Conservation (phyloP, 768 basidiomycete species). For the Suillus discolor region DNA sequence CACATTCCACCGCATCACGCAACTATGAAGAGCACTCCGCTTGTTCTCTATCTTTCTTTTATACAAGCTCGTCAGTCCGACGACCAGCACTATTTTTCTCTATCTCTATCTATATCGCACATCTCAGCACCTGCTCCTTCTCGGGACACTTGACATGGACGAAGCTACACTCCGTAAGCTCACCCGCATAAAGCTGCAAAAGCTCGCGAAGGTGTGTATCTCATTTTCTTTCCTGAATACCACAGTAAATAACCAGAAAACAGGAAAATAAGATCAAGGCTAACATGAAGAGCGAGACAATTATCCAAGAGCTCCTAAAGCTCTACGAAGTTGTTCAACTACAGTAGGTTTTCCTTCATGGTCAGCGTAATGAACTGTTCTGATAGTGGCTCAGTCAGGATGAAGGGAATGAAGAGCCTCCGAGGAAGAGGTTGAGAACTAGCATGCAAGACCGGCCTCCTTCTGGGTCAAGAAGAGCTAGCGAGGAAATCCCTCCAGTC, state of each 20-base stretch:
- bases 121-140: background rate
- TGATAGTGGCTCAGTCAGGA: constrained; percentile 15
- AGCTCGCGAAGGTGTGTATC: constrained; percentile 26
- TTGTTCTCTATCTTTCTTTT: background rate
- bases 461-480: background rate
- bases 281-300: constrained; percentile 29
- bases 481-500: background rate
- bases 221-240: background rate
- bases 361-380: constrained; percentile 15
- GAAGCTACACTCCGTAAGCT: constrained; percentile 25
- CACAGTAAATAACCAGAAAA: background rate
- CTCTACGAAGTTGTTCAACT: background rate
- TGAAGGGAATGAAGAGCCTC: constrained; percentile 15
- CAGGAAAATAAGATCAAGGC: constrained; percentile 26
- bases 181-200: constrained; percentile 27
- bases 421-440: constrained; percentile 14
- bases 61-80: background rate
- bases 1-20: background rate
- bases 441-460: background rate
- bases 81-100: background rate
- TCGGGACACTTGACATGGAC: constrained; percentile 5
- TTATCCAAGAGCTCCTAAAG: constrained; percentile 25
- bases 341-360: background rate
- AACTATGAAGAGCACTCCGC: background rate
- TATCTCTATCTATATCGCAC: background rate